Evolutionary conservation across 441 rosid species (phyloP).

Genomic region (Kokia cookei): DNA sequence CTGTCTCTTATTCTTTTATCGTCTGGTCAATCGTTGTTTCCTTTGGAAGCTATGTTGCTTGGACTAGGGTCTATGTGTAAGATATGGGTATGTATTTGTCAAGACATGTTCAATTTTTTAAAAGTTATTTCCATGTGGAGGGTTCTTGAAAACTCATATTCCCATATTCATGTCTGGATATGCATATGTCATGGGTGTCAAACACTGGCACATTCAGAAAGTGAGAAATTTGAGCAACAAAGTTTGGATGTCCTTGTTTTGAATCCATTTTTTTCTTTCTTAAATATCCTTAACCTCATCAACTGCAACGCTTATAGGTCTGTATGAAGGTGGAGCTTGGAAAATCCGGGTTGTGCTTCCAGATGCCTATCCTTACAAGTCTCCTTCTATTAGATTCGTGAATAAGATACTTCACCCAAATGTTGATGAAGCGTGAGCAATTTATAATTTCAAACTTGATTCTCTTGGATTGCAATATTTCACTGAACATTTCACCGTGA

Average conservation of each 20-base stretch:
- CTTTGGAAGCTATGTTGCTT: background rate
- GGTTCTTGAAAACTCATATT: background rate
- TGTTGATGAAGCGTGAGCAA: constrained; percentile 72
- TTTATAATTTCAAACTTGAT: constrained; percentile 7
- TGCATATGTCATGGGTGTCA: background rate
- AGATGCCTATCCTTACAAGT: constrained; percentile 73
- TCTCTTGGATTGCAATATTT: background rate
- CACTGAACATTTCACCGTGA: background rate
- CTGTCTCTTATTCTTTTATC: background rate
- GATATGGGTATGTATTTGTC: background rate
- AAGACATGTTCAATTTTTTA: background rate
- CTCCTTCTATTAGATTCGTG: constrained; percentile 68
- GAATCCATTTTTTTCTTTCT: background rate
- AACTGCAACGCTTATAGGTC: constrained; percentile 36
- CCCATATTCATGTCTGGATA: background rate
- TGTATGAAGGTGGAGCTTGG: constrained; percentile 73
- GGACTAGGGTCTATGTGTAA: background rate
- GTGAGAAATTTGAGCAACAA: background rate
- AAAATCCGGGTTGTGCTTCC: constrained; percentile 70
- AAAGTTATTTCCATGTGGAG: background rate
- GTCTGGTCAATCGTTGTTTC: background rate
- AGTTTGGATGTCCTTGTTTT: background rate
- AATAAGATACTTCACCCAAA: constrained; percentile 80
- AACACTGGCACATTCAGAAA: background rate
- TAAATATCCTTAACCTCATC: background rate